Evolutionary conservation across 2,329 filamentous ascomycete genomes (phyloP), one percentile per base, ranked within the genome.

Genomic region (Epichloe elymi): DNA sequence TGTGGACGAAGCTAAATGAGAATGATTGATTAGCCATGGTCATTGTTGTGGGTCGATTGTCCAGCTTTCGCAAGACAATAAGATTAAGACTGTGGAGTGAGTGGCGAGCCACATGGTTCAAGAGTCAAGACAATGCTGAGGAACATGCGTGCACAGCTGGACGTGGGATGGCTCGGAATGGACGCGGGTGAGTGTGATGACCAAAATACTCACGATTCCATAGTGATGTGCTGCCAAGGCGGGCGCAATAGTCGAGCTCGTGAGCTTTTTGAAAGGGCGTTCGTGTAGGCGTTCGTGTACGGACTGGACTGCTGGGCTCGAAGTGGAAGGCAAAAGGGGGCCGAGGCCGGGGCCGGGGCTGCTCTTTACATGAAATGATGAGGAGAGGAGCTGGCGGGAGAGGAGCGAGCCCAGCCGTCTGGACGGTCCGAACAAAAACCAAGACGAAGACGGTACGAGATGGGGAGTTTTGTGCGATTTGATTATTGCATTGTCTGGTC

Each of bases 1-100:
- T 70, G 56, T 73, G 72, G 53, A 78, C 72, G 63, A 80, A 74
- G 65, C 75, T 80, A 55, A 51, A 55, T 19, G 19, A 19, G 53
- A 37, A 17, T 56, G 41, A 52, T 58, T 55, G 42, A 52, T 58
- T 44, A 60, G 56, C 50, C 52, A 54, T 51, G 48, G 41, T 38
- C 36, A 55, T 56, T 42, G 37, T 52, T 39, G 23, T 23, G 20
- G 23, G 23, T 33, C 19, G 23, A 33, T 30, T 12, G 26, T 50
- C 23, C 23, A 26, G 23, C 23, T 26, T 26, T 15, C 14, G 14
- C 40, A n/a, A 19, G 19, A n/a, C 5, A 44, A 23, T 8, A 35
- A 19, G 23, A 17, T 17, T 3, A 26, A 37, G 14, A 30, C 36
- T 33, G 46, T 23, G 12, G 26, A 15, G 37, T 40, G 37, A 26